A percentile compares a stretch with the other conserved stretches of the same genome.
phyloP scores from a whole-genome alignment of 1,139 yeast species.

The Geotrichum phurueaensis region DNA sequence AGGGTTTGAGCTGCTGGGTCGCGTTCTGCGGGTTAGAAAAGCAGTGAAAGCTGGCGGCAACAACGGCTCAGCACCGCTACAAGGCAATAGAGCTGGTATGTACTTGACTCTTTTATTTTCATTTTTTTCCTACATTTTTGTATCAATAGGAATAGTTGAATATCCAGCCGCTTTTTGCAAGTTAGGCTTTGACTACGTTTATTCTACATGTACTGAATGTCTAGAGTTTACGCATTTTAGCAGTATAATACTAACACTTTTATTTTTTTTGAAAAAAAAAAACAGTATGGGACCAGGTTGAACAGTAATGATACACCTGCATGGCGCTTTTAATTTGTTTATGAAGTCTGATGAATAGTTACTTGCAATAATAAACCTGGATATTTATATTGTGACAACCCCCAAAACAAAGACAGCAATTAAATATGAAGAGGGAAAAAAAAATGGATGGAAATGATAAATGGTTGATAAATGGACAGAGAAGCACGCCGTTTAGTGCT shows the following conservation, averaged over 20 bases:
- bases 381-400: neutral
- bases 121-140: neutral
- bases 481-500: slow-evolving; percentile 6
- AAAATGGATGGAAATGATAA: neutral
- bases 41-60: slow-evolving; percentile 2
- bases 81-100: neutral
- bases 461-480: neutral
- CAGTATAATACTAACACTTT: neutral
- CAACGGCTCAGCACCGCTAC: neutral
- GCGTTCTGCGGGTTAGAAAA: slow-evolving; percentile 26
- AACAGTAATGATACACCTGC: neutral
- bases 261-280: no score
- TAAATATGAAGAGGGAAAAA: neutral
- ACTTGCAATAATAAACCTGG: neutral
- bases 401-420: neutral
- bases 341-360: neutral
- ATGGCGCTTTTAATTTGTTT: neutral
- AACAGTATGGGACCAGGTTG: neutral
- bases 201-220: neutral
- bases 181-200: neutral
- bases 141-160: neutral
- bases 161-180: neutral
- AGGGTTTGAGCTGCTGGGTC: slow-evolving; percentile 30
- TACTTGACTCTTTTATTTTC: no score
- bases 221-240: neutral